Evolutionary conservation across 2,329 filamentous ascomycete species (phyloP), one percentile per base, ranked within the genome.

Genomic region (Penicillium oxalicum): DNA sequence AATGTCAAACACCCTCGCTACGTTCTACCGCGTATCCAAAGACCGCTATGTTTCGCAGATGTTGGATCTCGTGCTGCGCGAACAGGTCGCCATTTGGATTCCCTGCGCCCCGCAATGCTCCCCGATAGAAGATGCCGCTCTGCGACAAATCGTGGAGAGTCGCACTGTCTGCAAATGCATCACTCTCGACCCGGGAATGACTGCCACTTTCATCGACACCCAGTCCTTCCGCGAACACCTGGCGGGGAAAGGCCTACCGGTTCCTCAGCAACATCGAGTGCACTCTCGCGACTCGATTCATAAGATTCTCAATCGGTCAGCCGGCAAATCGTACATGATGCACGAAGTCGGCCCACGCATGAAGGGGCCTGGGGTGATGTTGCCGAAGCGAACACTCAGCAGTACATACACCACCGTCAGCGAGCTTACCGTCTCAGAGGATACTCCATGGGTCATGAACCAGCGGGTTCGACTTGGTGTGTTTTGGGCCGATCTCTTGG

Each of bases 21-120:
- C 58, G 2, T 87, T 85, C 64, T 78, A 84, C 63, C 72, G 57
- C 8, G 65, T 77, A 29, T 70, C 62, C 29, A 70, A 61, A 54
- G 70, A 74, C 13, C 66, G 67, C 1, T 88, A 90, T 58, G 73
- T 79, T 11, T 67, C 74, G 11, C 70, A 71, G 0, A 64, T 90
- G 3, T 63, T 86, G 1, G 67, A 79, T 7, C 75, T 89, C 26
- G 74, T 88, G 36, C 62, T 73, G 5, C 63, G 69, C 0, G 84
- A 90, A 53, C 72, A 75, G 0, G 76, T 87, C 4, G 79, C 88
- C 48, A 67, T 90, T 3, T 91, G 86, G 86, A 79, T 90, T 3
- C 83, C 81, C 18, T 88, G 85, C 58, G 88, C 85, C 0, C 83
- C 81, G n/a, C 81, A 86, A 7, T 75, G 78, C 1, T 80, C 78